Base-by-base conservation (phyloP, 306 rosid species). In the Morella rubra region DNA sequence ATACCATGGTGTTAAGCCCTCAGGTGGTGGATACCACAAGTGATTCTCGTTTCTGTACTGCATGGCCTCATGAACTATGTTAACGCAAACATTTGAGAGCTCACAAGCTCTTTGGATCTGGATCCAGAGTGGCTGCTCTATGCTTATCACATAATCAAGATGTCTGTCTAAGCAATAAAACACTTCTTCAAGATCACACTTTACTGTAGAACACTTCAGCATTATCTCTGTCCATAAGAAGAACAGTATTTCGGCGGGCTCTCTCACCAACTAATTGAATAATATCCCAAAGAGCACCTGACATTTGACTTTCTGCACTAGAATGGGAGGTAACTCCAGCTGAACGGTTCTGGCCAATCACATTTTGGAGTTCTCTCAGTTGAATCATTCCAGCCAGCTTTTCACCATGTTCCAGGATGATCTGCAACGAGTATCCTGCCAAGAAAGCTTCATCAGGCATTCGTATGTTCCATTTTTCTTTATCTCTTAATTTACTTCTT, bases 281-380 rank as follows among this genome's bases (percentile, higher is more conserved):
- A 84, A 95, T 83, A 90, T 95, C 98, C 98, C 98, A 95, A 51
- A 95, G 90, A 80, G 96, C 95, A 72, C 98, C 97, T 68, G 98
- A 85, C 80, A 83, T 79, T 22, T 87, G 95, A 77, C 81, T 81
- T 79, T 89, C 93, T 64, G 73, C 62, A 81, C 76, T 83, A 61
- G 87, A 77, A 83, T 59, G 73, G n/a, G 83, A 73, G 83, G 87
- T 83, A 78, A 67, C 80, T 79, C 79, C 81, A 82, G 79, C 73
- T 54, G 93, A 85, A 72, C 93, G 93, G 72, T 88, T 90, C 86
- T 90, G 92, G 86, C 91, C 81, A 79, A 88, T 90, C 74, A 83
- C 65, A 68, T 89, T 88, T 83, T 92, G 98, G 83, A 92, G 81
- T 73, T 95, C 97, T 83, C 98, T 89, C 84, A 95, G 87, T 74